Percentiles rank a stretch among this genome's conserved stretches.
phyloP scores from a whole-genome alignment of 768 basidiomycete genomes.

The Leccinum boreale region DNA sequence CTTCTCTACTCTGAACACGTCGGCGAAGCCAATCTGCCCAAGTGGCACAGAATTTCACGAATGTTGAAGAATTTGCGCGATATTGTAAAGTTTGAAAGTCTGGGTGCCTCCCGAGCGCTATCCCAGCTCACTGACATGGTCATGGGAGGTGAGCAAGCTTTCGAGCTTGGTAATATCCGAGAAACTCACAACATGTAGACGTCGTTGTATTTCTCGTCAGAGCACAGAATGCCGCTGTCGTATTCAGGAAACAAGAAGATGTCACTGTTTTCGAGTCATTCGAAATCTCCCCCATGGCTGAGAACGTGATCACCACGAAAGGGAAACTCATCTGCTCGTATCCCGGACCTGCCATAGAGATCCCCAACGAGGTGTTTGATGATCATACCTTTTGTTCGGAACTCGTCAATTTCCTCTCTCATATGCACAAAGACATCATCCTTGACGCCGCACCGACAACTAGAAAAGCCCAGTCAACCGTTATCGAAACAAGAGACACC shows the following conservation, averaged over 20 bases:
- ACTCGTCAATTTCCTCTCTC: slow-evolving; percentile 35
- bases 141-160: slow-evolving; percentile 2
- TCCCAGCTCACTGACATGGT: slow-evolving; percentile 8
- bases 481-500: background rate
- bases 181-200: slow-evolving; percentile 24
- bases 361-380: background rate
- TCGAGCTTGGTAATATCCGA: background rate
- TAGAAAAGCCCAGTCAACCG: background rate
- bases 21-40: background rate
- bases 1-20: slow-evolving; percentile 6
- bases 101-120: slow-evolving; percentile 2
- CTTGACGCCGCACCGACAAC: slow-evolving; percentile 29
- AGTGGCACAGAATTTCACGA: background rate
- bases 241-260: background rate
- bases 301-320: background rate
- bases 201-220: slow-evolving; percentile 15
- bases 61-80: background rate
- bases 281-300: slow-evolving; percentile 36
- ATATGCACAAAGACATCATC: slow-evolving; percentile 28
- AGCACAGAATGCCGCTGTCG: background rate
- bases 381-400: slow-evolving; percentile 27
- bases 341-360: background rate
- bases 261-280: slow-evolving; percentile 35
- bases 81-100: slow-evolving; percentile 3
- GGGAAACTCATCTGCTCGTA: background rate